Conservation (phyloP, 768 basidiomycete species). For the Tricholoma saponaceum region DNA sequence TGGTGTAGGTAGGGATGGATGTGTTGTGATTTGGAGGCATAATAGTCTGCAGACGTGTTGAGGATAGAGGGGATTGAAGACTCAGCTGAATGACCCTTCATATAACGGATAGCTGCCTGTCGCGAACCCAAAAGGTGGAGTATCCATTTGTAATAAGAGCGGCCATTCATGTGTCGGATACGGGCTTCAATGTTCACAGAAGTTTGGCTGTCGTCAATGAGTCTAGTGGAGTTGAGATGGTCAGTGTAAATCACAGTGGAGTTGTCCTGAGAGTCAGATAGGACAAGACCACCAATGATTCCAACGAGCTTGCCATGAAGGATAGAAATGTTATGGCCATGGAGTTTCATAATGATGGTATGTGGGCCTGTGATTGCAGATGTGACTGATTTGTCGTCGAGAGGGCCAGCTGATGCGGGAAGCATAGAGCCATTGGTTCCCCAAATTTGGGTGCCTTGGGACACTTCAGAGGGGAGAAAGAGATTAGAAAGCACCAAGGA, state of each 20-base stretch:
- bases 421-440: slow-evolving; percentile 23
- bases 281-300: no score
- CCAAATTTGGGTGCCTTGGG: slow-evolving; percentile 5
- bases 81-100: slow-evolving; percentile 4
- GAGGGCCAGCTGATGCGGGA: slow-evolving; percentile 13
- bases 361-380: no score
- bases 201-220: no score
- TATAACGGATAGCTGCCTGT: background rate
- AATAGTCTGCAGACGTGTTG: no score
- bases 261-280: background rate
- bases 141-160: slow-evolving; percentile 22
- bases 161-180: slow-evolving; percentile 15
- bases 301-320: slow-evolving; percentile 20
- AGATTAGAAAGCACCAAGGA: background rate
- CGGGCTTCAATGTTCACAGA: slow-evolving; percentile 4
- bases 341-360: no score
- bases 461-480: background rate
- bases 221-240: no score
- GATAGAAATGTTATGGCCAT: slow-evolving; percentile 16
- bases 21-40: no score
- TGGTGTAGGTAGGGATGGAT: background rate
- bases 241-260: slow-evolving; percentile 14
- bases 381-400: no score
- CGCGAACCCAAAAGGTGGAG: background rate
- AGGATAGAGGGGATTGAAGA: background rate